Percentiles rank a stretch among this genome's conserved stretches.
These are phyloP conservation scores for Mycena kentingensis DNA, from an alignment of 768 basidiomycete species.

Conservation along the genomic window DNA sequence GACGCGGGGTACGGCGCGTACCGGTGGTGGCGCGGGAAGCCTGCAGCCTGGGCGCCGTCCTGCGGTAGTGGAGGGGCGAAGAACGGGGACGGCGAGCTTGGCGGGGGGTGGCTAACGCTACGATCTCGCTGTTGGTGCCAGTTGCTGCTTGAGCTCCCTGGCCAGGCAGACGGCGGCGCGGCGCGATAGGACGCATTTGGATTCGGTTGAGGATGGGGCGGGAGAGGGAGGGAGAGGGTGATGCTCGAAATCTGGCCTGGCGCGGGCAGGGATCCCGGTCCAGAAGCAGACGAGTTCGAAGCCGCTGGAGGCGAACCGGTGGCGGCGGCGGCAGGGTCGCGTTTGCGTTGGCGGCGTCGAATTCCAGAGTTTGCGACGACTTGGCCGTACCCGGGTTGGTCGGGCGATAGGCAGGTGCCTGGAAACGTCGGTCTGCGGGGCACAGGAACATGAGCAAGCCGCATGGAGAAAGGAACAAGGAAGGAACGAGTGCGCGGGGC, in stretches of 20 bases:
- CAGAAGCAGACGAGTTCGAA: too few species aligned
- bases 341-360: constrained; percentile 63
- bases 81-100: constrained; percentile 23
- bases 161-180: too few species aligned
- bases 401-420: constrained; percentile 78
- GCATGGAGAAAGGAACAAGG: constrained; percentile 12
- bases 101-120: constrained; percentile 12
- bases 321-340: constrained; percentile 41
- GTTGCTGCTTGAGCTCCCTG: too few species aligned
- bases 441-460: constrained; percentile 24
- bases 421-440: constrained; percentile 87
- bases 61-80: constrained; percentile 27
- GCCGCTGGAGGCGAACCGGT: too few species aligned
- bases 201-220: background rate
- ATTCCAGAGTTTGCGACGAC: constrained; percentile 62
- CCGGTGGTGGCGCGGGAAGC: constrained; percentile 2
- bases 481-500: too few species aligned
- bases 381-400: constrained; percentile 86
- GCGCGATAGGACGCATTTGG: background rate
- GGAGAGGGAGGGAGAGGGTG: background rate
- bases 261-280: too few species aligned
- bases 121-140: background rate
- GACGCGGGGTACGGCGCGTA: constrained; percentile 51
- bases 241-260: too few species aligned
- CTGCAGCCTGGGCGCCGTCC: too few species aligned